phyloP scores from a whole-genome alignment of 768 basidiomycete genomes.

The Mycena floridula region DNA sequence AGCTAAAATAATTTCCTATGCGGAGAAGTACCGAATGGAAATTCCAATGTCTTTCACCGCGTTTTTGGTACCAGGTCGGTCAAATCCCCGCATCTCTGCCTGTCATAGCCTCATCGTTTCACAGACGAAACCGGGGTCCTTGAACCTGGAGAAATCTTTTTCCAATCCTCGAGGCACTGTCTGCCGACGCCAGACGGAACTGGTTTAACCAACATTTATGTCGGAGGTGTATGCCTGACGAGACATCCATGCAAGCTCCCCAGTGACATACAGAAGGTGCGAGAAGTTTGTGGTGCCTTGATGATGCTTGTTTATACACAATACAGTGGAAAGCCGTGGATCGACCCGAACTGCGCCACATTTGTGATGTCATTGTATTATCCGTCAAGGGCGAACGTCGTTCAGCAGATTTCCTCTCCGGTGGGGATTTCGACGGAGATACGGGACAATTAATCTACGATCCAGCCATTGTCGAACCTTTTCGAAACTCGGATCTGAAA shows the following conservation, averaged over 20 bases:
- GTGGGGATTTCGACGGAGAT: conserved; percentile 44
- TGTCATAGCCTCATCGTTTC: background rate
- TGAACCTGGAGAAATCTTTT: conserved; percentile 31
- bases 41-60: conserved; percentile 56
- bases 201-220: conserved; percentile 27
- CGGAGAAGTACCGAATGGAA: conserved; percentile 39
- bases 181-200: conserved; percentile 25
- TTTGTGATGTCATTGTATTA: conserved; percentile 33
- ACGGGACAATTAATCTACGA: conserved; percentile 33
- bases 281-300: no score
- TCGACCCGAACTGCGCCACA: conserved; percentile 27
- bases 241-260: conserved; percentile 44
- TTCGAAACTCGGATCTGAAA: conserved; percentile 26
- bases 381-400: conserved; percentile 25
- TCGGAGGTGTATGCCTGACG: conserved; percentile 36
- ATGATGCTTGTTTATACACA: conserved; percentile 12
- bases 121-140: conserved; percentile 27
- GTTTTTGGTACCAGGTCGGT: conserved; percentile 53
- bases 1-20: conserved; percentile 33
- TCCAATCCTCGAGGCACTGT: conserved; percentile 25
- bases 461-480: conserved; percentile 29
- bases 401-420: conserved; percentile 38
- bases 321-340: conserved; percentile 37
- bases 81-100: background rate
- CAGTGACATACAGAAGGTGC: conserved; percentile 39